A percentile compares a stretch with the other conserved stretches of the same genome.
phyloP scores from a whole-genome alignment of 164 flowering plant genomes.

The Malania oleifera region DNA sequence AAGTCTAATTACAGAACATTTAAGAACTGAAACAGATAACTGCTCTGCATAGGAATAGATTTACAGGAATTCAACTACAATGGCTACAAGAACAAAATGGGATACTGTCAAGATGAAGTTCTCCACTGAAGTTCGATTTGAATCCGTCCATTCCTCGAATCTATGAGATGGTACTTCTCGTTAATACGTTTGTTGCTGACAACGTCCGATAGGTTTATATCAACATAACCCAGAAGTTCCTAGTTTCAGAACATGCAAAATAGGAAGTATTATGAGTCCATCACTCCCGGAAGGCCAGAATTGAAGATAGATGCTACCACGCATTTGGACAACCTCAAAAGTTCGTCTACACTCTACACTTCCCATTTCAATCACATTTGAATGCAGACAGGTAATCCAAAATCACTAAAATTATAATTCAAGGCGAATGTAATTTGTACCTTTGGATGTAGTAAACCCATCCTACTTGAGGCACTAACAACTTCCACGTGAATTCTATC shows the following conservation, averaged over 20 bases:
- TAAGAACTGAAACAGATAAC: too few relatives aligned
- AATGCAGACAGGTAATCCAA: too few relatives aligned
- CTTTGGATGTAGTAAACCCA: conserved; percentile 78
- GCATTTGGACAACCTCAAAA: too few relatives aligned
- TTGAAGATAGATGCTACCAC: too few relatives aligned
- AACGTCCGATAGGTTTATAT: conserved; percentile 68
- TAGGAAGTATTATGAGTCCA: not conserved
- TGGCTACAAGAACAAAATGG: too few relatives aligned
- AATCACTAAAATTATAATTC: not conserved
- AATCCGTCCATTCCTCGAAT: conserved; percentile 79
- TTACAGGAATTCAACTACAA: too few relatives aligned
- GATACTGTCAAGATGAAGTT: conserved; percentile 29
- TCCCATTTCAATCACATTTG: not conserved
- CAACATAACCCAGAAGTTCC: conserved; percentile 82
- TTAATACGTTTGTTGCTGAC: conserved; percentile 75
- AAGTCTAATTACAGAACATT: too few relatives aligned
- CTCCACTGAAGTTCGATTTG: conserved; percentile 96
- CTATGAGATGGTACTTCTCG: conserved; percentile 84
- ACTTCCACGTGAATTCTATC: conserved; percentile 75
- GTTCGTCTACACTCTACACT: not conserved
- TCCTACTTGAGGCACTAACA: conserved; percentile 52
- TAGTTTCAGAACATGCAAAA: conserved; percentile 11
- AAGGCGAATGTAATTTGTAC: conserved; percentile 24
- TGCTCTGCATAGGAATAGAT: too few relatives aligned
- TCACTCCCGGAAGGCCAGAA: not conserved